These are phyloP conservation scores for Malassezia furfur DNA, from an alignment of 1,284 basidiomycete genomes.

Conservation along the genomic window DNA sequence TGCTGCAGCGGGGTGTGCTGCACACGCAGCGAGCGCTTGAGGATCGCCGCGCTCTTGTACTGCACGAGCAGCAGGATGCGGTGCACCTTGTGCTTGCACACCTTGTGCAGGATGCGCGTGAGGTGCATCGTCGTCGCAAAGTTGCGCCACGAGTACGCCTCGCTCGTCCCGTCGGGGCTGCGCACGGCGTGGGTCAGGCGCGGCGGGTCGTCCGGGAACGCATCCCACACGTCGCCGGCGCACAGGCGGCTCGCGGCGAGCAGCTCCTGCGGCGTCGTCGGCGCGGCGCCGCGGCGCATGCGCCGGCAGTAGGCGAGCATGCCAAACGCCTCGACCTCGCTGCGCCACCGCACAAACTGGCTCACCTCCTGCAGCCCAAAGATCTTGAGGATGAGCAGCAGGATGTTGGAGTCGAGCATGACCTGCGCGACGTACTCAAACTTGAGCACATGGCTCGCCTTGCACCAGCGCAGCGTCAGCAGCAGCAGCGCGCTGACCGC, in stretches of 20 bases:
- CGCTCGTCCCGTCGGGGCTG: constrained; percentile 19
- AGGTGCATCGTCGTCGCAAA: constrained; percentile 98
- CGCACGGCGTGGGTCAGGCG: constrained; percentile 2
- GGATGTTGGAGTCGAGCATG: constrained; percentile 86
- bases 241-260: constrained; percentile 24
- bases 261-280: constrained; percentile 13
- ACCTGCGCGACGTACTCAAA: constrained; percentile 93
- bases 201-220: constrained; percentile 6
- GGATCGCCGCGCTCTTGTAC: constrained; percentile 79
- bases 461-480: constrained; percentile 92
- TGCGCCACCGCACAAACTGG: constrained; percentile 69
- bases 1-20: constrained; percentile 88
- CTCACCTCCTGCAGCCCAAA: constrained; percentile 90
- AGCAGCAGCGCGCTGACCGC: constrained; percentile 89
- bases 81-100: constrained; percentile 88
- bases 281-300: constrained; percentile 51
- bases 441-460: constrained; percentile 81
- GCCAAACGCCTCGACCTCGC: constrained; percentile 68
- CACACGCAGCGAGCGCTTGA: constrained; percentile 87
- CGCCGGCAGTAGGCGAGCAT: constrained; percentile 89
- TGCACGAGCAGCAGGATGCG: constrained; percentile 91
- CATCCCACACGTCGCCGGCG: constrained; percentile 24
- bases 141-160: constrained; percentile 87
- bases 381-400: constrained; percentile 91
- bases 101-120: constrained; percentile 92